phyloP scores from a whole-genome alignment of 2,329 filamentous ascomycete species.

The Alternaria rosae region DNA sequence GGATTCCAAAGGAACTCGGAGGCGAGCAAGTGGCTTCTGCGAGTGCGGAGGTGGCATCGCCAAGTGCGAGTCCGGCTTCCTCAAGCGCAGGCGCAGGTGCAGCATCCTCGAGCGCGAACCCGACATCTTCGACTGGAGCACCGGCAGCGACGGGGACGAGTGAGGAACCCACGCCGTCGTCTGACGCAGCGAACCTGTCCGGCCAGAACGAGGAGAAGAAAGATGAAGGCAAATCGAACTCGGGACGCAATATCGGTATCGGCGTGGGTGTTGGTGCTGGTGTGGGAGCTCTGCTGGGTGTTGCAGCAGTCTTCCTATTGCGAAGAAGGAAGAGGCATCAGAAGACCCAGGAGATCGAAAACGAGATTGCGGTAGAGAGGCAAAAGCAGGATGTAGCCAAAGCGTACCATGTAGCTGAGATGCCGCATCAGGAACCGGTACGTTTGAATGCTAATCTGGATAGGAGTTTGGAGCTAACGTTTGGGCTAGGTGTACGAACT shows the following conservation, averaged over 20 bases:
- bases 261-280: constrained; percentile 7
- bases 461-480: background rate
- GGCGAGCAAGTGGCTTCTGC: background rate
- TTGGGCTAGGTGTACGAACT: background rate
- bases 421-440: constrained; percentile 1
- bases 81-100: background rate
- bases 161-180: background rate
- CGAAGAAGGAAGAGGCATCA: background rate
- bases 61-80: background rate
- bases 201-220: background rate
- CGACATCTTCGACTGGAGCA: background rate
- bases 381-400: background rate
- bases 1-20: constrained; percentile 4
- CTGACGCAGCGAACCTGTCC: background rate
- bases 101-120: background rate
- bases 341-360: background rate
- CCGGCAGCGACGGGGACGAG: background rate
- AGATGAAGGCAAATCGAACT: background rate
- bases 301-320: background rate
- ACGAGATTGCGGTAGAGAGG: background rate
- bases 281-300: background rate
- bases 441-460: background rate
- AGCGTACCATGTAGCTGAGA: background rate
- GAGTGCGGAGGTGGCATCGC: background rate
- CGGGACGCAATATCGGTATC: constrained; percentile 7